Evolutionary conservation across 495 filamentous ascomycete genomes (phyloP), one percentile per base, ranked within the genome.

Genomic region (Lindgomyces ingoldianus): DNA sequence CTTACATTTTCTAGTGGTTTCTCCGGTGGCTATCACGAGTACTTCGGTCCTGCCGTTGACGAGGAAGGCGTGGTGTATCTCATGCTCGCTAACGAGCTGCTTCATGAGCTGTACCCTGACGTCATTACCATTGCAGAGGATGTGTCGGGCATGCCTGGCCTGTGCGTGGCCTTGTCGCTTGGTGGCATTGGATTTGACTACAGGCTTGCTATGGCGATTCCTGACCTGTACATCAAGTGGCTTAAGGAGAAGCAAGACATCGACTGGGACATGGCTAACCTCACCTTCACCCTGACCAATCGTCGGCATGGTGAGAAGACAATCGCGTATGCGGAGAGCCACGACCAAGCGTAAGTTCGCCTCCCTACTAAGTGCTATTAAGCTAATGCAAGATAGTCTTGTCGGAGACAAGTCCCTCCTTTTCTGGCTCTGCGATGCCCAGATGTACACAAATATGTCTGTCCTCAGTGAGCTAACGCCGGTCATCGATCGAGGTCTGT

Each of bases 361-460:
- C 46, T 53, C 21, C 19, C 18, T 44, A 47, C 26, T 24, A 1
- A n/a, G 36, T n/a, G 59, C 44, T 30, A 44, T 57, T 58, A 77
- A 79, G 71, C 83, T 74, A 49, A 72, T 12, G 14, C 21, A 49
- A 11, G 24, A 14, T 72, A 98, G 93, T 2, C 86, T 98, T 42
- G 94, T 98, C 48, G 94, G 94, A 52, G 94, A 98, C 81, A 98
- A 98, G 75, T 84, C 90, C 4, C 80, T 98, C 49, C 89, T 98
- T 79, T 92, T 98, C 87, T 96, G 96, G 85, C 91, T 98, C 57
- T 96, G 92, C 77, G 94, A 98, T 75, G 93, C 93, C 42, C 86
- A 98, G 73, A 84, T 98, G 77, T 98, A 98, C 81, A 96, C 95
- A 25, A 85, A 98, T 81, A 98, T 98, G 94, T 98, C 94, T 21